Conservation (phyloP, 371 early-diverging fungal species). For the Synchytrium microbalum region DNA sequence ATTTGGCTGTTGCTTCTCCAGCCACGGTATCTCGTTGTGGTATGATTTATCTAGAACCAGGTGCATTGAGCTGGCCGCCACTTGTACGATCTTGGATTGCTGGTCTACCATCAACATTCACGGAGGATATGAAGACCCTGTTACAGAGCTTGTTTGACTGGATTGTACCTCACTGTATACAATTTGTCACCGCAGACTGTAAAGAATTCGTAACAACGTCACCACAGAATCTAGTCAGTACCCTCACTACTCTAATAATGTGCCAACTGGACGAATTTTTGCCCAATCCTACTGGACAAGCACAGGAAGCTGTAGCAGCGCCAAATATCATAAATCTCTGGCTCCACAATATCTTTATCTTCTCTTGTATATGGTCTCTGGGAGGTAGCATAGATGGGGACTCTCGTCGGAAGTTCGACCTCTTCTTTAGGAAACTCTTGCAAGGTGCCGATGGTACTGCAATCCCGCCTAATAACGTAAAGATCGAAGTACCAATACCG, state of each 20-base stretch:
- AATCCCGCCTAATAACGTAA: conserved; percentile 30
- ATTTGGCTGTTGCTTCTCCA: conserved; percentile 51
- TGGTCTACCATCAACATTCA: conserved; percentile 27
- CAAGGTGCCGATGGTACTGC: conserved; percentile 28
- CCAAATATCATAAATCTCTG: conserved; percentile 32
- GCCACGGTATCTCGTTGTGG: conserved; percentile 58
- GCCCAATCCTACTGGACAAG: not conserved
- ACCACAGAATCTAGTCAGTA: conserved; percentile 33
- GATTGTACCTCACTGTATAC: conserved; percentile 37
- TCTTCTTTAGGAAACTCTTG: conserved; percentile 34
- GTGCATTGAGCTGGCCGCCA: conserved; percentile 44
- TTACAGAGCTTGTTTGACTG: conserved; percentile 39
- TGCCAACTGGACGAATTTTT: conserved; percentile 43
- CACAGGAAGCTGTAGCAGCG: conserved; percentile 22
- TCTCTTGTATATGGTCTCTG: conserved; percentile 43
- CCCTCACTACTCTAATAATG: conserved; percentile 41
- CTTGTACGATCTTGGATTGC: conserved; percentile 43
- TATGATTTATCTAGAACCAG: conserved; percentile 53
- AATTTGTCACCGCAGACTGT: conserved; percentile 33
- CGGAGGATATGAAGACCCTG: conserved; percentile 25
- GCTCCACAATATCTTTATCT: conserved; percentile 36
- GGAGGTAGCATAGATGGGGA: conserved; percentile 46
- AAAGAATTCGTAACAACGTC: conserved; percentile 38
- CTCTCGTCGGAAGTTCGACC: conserved; percentile 41
- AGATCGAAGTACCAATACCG: conserved; percentile 44